Percentiles rank a stretch among this genome's conserved stretches.
These are phyloP conservation scores for Nothomitra cinnamomea DNA, from an alignment of 2,329 filamentous ascomycete species.

Conservation along the genomic window DNA sequence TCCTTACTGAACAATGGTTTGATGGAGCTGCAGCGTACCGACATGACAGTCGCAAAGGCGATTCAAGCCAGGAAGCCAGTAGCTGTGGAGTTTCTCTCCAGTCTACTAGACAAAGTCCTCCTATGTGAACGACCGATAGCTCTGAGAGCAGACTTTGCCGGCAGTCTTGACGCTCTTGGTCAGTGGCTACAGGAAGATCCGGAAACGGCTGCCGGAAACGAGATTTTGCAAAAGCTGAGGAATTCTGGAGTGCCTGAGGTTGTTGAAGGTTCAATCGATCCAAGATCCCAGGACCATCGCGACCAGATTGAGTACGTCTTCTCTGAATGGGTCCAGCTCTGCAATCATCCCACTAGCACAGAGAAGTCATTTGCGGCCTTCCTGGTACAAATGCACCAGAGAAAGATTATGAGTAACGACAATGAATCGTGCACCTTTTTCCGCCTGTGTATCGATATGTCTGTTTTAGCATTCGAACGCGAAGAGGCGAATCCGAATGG, in stretches of 20 bases:
- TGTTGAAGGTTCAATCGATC: constrained; percentile 34
- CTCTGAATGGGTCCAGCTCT: constrained; percentile 81
- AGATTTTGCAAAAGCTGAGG: constrained; percentile 49
- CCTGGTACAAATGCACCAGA: constrained; percentile 65
- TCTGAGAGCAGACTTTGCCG: constrained; percentile 70
- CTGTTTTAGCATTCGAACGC: constrained; percentile 61
- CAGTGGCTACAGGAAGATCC: constrained; percentile 65
- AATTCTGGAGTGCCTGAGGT: constrained; percentile 38
- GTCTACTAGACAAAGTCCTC: constrained; percentile 61
- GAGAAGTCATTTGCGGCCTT: constrained; percentile 60
- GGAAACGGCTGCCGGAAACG: constrained; percentile 44
- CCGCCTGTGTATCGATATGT: constrained; percentile 63
- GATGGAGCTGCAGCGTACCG: constrained; percentile 40
- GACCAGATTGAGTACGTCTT: constrained; percentile 92
- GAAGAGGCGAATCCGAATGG: constrained; percentile 39
- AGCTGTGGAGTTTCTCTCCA: constrained; percentile 64
- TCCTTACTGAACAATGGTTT: constrained; percentile 41
- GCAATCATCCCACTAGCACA: constrained; percentile 57
- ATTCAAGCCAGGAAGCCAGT: constrained; percentile 52
- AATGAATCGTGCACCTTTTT: constrained; percentile 70
- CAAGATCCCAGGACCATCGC: constrained; percentile 41
- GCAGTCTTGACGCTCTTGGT: constrained; percentile 66
- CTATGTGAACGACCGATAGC: constrained; percentile 62
- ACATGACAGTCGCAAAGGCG: constrained; percentile 36
- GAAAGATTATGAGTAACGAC: constrained; percentile 52